Percentiles rank a stretch among this genome's conserved stretches.
Evolutionary conservation across 2,329 filamentous ascomycete species (phyloP).

Genomic region (Fusarium sororula): DNA sequence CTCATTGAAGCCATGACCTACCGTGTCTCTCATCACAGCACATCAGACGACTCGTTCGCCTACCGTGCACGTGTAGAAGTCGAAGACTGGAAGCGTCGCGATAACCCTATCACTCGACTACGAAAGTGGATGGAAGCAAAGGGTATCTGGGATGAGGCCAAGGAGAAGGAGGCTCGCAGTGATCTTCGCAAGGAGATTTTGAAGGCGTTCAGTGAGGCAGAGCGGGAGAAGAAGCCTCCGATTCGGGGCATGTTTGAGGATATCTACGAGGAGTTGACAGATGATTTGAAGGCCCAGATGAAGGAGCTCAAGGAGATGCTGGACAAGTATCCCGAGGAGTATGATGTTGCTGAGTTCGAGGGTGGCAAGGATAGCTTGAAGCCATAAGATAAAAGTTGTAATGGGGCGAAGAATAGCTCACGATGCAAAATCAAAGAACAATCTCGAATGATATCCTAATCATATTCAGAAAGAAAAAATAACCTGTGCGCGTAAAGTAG

Average conservation of each 20-base stretch:
- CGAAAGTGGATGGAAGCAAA: conserved; percentile 91
- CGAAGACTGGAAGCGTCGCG: conserved; percentile 91
- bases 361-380: conserved; percentile 74
- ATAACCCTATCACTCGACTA: conserved; percentile 86
- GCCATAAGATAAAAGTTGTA: conserved; percentile 14
- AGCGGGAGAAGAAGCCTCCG: conserved; percentile 81
- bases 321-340: conserved; percentile 89
- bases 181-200: conserved; percentile 78
- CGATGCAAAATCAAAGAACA: neutral
- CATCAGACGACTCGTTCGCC: conserved; percentile 94
- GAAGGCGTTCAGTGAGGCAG: conserved; percentile 83
- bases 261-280: conserved; percentile 87
- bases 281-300: conserved; percentile 79
- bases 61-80: conserved; percentile 95
- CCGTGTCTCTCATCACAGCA: conserved; percentile 97
- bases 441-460: neutral
- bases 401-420: neutral
- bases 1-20: conserved; percentile 97
- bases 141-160: conserved; percentile 83
- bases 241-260: conserved; percentile 82
- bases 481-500: neutral
- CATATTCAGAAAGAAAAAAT: neutral
- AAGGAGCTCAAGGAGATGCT: conserved; percentile 77
- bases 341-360: conserved; percentile 81
- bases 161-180: conserved; percentile 77